Base-by-base conservation (phyloP, 2,329 filamentous ascomycete genomes). In the Cephalotrichum gorgonifer region DNA sequence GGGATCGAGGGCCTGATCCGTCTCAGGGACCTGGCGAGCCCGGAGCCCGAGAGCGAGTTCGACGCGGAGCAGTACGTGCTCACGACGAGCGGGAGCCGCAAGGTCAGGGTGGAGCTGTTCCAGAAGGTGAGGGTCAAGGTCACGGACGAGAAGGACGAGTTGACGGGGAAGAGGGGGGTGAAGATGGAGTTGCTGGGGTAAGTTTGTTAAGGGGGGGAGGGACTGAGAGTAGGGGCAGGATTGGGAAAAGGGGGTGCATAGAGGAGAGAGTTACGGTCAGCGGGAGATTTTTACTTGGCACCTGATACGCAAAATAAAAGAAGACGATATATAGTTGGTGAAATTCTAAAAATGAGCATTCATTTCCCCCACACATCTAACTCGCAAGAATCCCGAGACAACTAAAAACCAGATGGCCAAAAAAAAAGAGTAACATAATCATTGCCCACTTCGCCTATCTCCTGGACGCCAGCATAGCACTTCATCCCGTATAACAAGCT, bases 1-100 rank as follows among this genome's bases (percentile, higher is more conserved):
- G 93, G 93, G 38, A 94, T 98, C 58, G 93, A 98, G 71, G 86
- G 88, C 38, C 70, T 96, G 53, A 93, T 98, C 54, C 78, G 91
- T 11, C 70, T 97, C 57, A 75, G 88, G 51, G 93, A 97, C 67
- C 74, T 97, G 51, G 83, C 83, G 4, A 79, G 85, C 15, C 77
- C 81, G 0, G 88, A 86, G 63, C 87, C 89, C 1, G 85, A 90
- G 55, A 85, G 85, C 44, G 79, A 79, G 28, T 97, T 88, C 62
- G 88, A 98, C 65, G 79, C 82, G 0, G 93, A 96, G 62, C 83
- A 85, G 51, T 98, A 95, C 65, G 79, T 80, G 43, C 73, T 98
- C 33, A 77, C 68, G 56, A 78, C 79, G 4, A 72, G 66, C 44
- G 78, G 80, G 9, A 75, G 71, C 57, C 67, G 74, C 46, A 67